These are phyloP conservation scores for Pyrus hybrid DNA, from an alignment of 331 rosid genomes.

Conservation along the genomic window DNA sequence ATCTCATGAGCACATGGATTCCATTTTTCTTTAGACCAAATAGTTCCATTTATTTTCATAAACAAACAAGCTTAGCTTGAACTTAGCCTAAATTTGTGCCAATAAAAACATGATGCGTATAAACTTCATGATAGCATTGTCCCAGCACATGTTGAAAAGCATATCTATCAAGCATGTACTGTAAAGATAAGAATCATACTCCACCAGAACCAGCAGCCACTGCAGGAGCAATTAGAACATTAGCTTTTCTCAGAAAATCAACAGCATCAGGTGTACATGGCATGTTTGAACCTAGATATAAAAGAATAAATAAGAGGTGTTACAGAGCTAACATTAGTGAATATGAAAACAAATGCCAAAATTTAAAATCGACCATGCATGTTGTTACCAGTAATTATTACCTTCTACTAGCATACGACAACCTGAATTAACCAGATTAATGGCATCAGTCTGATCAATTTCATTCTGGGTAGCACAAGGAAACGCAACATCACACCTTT, in stretches of 20 bases:
- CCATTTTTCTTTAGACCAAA: not conserved
- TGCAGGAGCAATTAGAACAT: constrained; percentile 89
- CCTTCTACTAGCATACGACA: constrained; percentile 93
- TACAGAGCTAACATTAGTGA: not conserved
- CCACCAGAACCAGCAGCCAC: constrained; percentile 99
- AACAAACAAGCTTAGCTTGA: not conserved
- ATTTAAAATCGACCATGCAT: not conserved
- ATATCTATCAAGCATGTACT: too few species aligned
- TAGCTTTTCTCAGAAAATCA: constrained; percentile 81
- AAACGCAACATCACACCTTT: constrained; percentile 94
- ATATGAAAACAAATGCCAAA: not conserved
- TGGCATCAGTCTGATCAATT: constrained; percentile 87
- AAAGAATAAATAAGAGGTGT: not conserved
- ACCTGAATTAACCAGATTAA: constrained; percentile 81
- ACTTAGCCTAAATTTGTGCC: not conserved
- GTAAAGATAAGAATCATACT: constrained; percentile 28
- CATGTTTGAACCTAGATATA: constrained; percentile 83
- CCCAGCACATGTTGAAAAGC: not conserved
- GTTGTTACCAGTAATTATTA: constrained; percentile 20
- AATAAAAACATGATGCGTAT: not conserved
- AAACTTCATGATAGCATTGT: not conserved
- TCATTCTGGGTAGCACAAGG: constrained; percentile 98
- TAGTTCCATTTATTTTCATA: not conserved
- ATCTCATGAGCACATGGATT: not conserved
- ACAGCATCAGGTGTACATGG: constrained; percentile 89